phyloP scores from a whole-genome alignment of 2,329 filamentous ascomycete species.

The Aphanoascus verrucosus region DNA sequence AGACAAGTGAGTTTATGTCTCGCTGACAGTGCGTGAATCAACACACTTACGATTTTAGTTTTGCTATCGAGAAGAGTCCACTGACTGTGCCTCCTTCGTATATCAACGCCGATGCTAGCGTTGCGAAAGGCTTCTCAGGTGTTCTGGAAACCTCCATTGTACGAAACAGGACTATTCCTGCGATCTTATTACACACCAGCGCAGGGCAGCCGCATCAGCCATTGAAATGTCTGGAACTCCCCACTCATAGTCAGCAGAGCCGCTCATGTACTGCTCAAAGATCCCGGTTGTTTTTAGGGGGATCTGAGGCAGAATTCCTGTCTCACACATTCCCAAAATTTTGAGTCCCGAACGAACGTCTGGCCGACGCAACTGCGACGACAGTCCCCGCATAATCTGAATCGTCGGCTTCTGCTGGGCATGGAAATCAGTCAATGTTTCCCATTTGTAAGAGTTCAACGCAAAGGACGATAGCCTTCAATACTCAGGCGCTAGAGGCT shows the following conservation, averaged over 20 bases:
- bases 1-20: background rate
- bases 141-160: slow-evolving; percentile 22
- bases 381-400: slow-evolving; percentile 16
- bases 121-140: slow-evolving; percentile 15
- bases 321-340: slow-evolving; percentile 29
- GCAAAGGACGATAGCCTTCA: slow-evolving; percentile 18
- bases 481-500: too few relatives aligned
- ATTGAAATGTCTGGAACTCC: slow-evolving; percentile 27
- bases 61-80: slow-evolving; percentile 31
- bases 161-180: slow-evolving; percentile 25
- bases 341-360: background rate
- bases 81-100: slow-evolving; percentile 38
- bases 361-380: slow-evolving; percentile 10
- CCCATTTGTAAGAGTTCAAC: slow-evolving; percentile 21
- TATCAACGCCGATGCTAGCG: slow-evolving; percentile 31
- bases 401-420: slow-evolving; percentile 12
- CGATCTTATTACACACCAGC: slow-evolving; percentile 23
- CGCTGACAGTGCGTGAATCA: background rate
- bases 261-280: slow-evolving; percentile 30
- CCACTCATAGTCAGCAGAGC: slow-evolving; percentile 23
- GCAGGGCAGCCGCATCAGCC: slow-evolving; percentile 24
- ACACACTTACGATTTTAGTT: slow-evolving; percentile 18
- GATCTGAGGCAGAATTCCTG: slow-evolving; percentile 27
- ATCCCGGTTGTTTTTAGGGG: slow-evolving; percentile 23
- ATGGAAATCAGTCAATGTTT: slow-evolving; percentile 18